These are phyloP conservation scores for Oemleria cerasiformis DNA, from an alignment of 306 rosid genomes.

Conservation along the genomic window DNA sequence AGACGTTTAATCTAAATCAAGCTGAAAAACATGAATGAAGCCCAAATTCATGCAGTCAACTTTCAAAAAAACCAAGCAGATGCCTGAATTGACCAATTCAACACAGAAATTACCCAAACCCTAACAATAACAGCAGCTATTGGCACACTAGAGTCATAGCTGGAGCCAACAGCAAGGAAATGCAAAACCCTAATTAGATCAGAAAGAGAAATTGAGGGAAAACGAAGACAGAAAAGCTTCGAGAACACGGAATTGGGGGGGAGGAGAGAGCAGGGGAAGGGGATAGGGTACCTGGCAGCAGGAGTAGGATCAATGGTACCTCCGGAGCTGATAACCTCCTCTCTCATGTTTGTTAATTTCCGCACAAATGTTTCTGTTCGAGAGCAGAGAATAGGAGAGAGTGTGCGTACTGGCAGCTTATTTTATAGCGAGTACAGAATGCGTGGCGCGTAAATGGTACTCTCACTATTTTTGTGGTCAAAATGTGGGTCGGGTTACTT, in stretches of 20 bases:
- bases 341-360: constrained; percentile 50
- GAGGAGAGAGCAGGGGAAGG: neutral
- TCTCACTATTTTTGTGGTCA: neutral
- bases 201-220: constrained; percentile 12
- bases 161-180: constrained; percentile 14
- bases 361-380: neutral
- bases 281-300: constrained; percentile 66
- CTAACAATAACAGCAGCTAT: neutral
- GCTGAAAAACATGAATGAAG: neutral
- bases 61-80: constrained; percentile 1
- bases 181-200: constrained; percentile 35
- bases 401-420: neutral
- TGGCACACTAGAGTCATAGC: neutral
- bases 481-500: neutral
- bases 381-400: neutral
- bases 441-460: constrained; percentile 23
- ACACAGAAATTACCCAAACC: constrained; percentile 16
- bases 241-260: constrained; percentile 10
- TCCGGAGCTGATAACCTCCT: constrained; percentile 95
- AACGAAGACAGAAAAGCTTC: neutral
- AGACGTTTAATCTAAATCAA: neutral
- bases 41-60: neutral
- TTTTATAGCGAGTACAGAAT: neutral
- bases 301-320: constrained; percentile 84
- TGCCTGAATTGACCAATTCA: constrained; percentile 8